Evolutionary conservation across 2,329 filamentous ascomycete species (phyloP).

Genomic region (Neonectria faginata): DNA sequence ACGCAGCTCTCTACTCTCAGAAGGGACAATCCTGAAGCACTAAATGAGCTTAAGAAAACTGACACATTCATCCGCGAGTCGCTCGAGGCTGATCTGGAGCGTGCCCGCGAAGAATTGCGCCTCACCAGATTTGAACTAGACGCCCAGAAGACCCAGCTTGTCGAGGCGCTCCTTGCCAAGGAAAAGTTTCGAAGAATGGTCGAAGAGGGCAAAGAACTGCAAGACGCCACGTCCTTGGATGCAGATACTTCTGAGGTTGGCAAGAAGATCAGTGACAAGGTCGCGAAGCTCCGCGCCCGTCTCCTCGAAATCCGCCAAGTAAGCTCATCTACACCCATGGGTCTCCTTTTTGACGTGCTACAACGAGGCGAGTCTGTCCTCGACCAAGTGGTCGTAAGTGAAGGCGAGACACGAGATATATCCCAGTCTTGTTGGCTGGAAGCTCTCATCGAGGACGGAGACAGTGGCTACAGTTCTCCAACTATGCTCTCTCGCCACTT

Average conservation of each 20-base stretch:
- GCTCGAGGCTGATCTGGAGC: slow-evolving; percentile 68
- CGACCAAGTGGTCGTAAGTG: slow-evolving; percentile 28
- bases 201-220: slow-evolving; percentile 59
- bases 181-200: slow-evolving; percentile 68
- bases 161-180: slow-evolving; percentile 70
- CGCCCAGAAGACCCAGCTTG: slow-evolving; percentile 68
- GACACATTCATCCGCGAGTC: slow-evolving; percentile 70
- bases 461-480: background rate
- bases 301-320: slow-evolving; percentile 71
- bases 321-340: slow-evolving; percentile 49
- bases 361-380: background rate
- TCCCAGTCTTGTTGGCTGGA: background rate
- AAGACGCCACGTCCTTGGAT: slow-evolving; percentile 54
- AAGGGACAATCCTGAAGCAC: slow-evolving; percentile 65
- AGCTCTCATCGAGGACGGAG: background rate
- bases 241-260: slow-evolving; percentile 51
- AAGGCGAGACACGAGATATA: background rate
- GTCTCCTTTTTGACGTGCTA: slow-evolving; percentile 28
- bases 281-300: slow-evolving; percentile 67
- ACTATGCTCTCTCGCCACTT: background rate
- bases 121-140: slow-evolving; percentile 64
- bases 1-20: slow-evolving; percentile 67
- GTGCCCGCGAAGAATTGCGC: slow-evolving; percentile 64
- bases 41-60: slow-evolving; percentile 69
- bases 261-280: slow-evolving; percentile 62